These are phyloP conservation scores for Phytophthora aleatoria DNA, from an alignment of 352 stramenopile species.

Conservation along the genomic window DNA sequence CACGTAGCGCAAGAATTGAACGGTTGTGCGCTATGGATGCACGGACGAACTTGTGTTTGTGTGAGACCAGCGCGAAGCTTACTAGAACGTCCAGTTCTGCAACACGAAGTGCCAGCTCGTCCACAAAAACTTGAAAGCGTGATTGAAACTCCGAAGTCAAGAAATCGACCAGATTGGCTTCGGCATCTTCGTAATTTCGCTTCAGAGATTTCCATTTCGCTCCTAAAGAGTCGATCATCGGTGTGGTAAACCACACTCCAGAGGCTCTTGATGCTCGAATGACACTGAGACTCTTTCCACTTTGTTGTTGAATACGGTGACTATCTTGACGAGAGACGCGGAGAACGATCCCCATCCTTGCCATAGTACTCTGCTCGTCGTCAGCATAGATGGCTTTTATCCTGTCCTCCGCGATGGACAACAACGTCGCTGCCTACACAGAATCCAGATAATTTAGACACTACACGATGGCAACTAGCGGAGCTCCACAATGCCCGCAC, in stretches of 20 bases:
- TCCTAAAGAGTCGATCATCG: constrained; percentile 38
- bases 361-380: constrained; percentile 24
- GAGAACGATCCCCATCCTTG: constrained; percentile 37
- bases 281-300: constrained; percentile 24
- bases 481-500: constrained; percentile 6
- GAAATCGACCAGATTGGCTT: constrained; percentile 27
- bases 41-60: constrained; percentile 35
- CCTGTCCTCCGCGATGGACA: constrained; percentile 35
- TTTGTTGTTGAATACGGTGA: constrained; percentile 47
- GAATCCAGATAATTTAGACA: not conserved
- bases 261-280: constrained; percentile 44
- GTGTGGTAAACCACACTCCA: constrained; percentile 52
- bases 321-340: constrained; percentile 49
- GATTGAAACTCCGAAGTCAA: constrained; percentile 20
- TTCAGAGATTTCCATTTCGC: constrained; percentile 40
- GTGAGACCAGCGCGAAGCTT: constrained; percentile 42
- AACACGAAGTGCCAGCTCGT: constrained; percentile 14
- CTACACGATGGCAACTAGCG: not conserved
- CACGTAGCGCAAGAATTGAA: not conserved
- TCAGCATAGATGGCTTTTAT: constrained; percentile 52
- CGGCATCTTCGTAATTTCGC: constrained; percentile 21
- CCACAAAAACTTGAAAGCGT: constrained; percentile 11
- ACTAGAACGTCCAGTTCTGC: constrained; percentile 46
- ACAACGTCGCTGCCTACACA: constrained; percentile 27
- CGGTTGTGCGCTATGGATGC: constrained; percentile 2